phyloP scores from a whole-genome alignment of 2,329 filamentous ascomycete species.

The Botrytis elliptica region DNA sequence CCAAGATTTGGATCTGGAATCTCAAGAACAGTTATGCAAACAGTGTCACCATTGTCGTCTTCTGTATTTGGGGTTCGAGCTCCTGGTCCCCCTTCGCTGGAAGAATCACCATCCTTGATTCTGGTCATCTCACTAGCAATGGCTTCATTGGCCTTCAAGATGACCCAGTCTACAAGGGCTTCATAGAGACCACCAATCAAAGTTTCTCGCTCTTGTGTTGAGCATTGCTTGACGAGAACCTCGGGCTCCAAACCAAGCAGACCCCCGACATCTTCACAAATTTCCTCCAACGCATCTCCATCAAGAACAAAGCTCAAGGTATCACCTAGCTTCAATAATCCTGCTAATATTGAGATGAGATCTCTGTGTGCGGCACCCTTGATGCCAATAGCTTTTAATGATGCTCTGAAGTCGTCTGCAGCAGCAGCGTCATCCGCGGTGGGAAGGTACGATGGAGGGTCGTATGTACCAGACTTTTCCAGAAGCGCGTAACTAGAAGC shows the following conservation, averaged over 20 bases:
- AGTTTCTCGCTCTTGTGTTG: constrained; percentile 78
- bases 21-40: constrained; percentile 85
- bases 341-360: constrained; percentile 81
- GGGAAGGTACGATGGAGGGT: constrained; percentile 82
- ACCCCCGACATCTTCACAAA: constrained; percentile 86
- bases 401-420: constrained; percentile 86
- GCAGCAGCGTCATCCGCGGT: constrained; percentile 90
- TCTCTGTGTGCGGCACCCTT: constrained; percentile 80
- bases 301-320: constrained; percentile 83
- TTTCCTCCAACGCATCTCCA: constrained; percentile 76
- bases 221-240: constrained; percentile 72
- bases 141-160: constrained; percentile 81
- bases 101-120: constrained; percentile 65
- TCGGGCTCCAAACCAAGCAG: constrained; percentile 86
- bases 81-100: constrained; percentile 60
- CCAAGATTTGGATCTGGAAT: constrained; percentile 76
- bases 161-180: constrained; percentile 90
- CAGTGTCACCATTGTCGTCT: constrained; percentile 76
- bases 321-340: constrained; percentile 87
- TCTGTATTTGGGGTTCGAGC: constrained; percentile 63
- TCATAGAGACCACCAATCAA: constrained; percentile 89
- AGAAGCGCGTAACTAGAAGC: constrained; percentile 77
- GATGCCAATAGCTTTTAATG: constrained; percentile 89
- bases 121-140: constrained; percentile 74
- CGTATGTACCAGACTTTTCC: constrained; percentile 79